These are phyloP conservation scores for Trichoderma sp. DNA, from an alignment of 2,329 filamentous ascomycete genomes.

Conservation along the genomic window DNA sequence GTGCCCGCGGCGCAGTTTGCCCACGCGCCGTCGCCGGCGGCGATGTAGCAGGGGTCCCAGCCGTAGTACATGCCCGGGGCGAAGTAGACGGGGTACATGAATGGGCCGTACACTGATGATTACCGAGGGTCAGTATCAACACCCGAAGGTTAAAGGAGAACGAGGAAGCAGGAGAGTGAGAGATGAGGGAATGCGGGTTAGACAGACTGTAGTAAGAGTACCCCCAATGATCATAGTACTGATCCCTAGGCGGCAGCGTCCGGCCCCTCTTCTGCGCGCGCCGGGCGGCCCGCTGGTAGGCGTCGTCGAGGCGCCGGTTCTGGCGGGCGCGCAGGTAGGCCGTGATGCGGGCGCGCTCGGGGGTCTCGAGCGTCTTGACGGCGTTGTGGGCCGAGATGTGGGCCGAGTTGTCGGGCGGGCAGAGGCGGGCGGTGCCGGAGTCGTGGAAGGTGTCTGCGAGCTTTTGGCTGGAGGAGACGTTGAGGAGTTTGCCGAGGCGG, in stretches of 20 bases:
- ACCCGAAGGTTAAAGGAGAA: neutral
- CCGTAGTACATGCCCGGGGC: conserved; percentile 52
- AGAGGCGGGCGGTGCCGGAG: conserved; percentile 53
- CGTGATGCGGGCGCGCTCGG: conserved; percentile 22
- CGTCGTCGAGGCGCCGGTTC: conserved; percentile 49
- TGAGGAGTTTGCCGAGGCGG: conserved; percentile 34
- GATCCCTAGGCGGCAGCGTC: conserved; percentile 48
- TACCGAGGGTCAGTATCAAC: neutral
- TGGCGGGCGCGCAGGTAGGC: conserved; percentile 31
- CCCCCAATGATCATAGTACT: conserved; percentile 60
- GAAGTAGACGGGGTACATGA: conserved; percentile 48
- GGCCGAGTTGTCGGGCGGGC: conserved; percentile 59
- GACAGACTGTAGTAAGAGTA: conserved; percentile 49
- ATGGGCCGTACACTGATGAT: conserved; percentile 51
- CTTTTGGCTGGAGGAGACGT: conserved; percentile 37
- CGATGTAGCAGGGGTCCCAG: conserved; percentile 44
- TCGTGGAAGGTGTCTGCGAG: conserved; percentile 44
- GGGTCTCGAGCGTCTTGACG: conserved; percentile 43
- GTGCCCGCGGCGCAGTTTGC: conserved; percentile 51
- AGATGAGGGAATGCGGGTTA: neutral
- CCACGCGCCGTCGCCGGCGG: conserved; percentile 42
- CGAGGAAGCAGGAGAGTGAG: neutral
- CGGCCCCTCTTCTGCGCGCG: conserved; percentile 55
- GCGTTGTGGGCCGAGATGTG: conserved; percentile 77
- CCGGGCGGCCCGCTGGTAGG: conserved; percentile 58